Evolutionary conservation across 164 flowering plant genomes (phyloP).

Genomic region (Saururus chinensis): DNA sequence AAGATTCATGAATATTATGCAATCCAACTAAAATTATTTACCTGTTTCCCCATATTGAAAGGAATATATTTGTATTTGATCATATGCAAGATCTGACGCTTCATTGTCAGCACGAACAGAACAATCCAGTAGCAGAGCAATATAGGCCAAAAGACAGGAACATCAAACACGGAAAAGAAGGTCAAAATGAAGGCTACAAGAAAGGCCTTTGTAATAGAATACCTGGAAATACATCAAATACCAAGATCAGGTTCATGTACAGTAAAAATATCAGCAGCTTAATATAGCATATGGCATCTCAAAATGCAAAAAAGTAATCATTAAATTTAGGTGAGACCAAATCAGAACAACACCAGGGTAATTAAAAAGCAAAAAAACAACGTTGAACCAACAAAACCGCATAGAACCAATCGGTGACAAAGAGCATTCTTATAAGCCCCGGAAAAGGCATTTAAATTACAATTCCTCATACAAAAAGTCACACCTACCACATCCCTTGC

Average conservation of each 20-base stretch:
- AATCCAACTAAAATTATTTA: conserved; percentile 7
- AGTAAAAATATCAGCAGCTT: neutral
- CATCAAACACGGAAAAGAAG: conserved; percentile 65
- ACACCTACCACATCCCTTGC: too few species aligned
- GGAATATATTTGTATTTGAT: conserved; percentile 63
- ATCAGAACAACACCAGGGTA: too few species aligned
- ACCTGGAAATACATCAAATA: conserved; percentile 29
- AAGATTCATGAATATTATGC: too few species aligned
- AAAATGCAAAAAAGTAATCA: too few species aligned
- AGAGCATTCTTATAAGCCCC: too few species aligned
- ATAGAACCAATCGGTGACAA: too few species aligned
- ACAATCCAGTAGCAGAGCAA: conserved; percentile 66
- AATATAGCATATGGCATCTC: neutral
- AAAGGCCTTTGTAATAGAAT: conserved; percentile 63
- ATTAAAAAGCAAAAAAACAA: too few species aligned
- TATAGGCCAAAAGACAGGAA: conserved; percentile 80
- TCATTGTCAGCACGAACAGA: conserved; percentile 69
- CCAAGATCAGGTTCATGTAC: neutral
- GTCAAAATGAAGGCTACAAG: conserved; percentile 64
- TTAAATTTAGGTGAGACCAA: too few species aligned
- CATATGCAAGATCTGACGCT: conserved; percentile 76
- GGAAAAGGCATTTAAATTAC: too few species aligned
- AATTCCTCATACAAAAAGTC: too few species aligned
- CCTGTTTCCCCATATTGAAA: conserved; percentile 70
- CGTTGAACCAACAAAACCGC: too few species aligned